Conservation (phyloP, 768 basidiomycete genomes). For the Naganishia vaughanmartiniae region DNA sequence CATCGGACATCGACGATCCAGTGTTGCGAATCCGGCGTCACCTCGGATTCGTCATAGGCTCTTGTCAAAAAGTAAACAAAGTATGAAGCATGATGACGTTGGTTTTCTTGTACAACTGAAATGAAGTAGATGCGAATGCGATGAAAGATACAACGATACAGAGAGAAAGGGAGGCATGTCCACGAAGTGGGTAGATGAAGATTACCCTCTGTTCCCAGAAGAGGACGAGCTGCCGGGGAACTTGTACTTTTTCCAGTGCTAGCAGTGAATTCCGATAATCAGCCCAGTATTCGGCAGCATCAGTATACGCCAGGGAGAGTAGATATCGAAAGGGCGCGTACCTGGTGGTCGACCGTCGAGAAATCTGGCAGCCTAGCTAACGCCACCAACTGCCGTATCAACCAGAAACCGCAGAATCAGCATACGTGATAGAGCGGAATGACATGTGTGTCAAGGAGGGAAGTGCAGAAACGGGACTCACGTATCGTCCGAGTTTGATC, state of each 20-base stretch:
- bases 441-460: too few species aligned
- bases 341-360: conserved; percentile 60
- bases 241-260: conserved; percentile 21
- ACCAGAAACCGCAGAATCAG: conserved; percentile 26
- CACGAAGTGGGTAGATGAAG: neutral
- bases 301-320: too few species aligned
- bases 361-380: conserved; percentile 59
- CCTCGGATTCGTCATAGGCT: neutral
- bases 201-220: neutral
- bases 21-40: neutral
- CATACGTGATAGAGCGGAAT: neutral
- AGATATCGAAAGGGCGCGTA: too few species aligned
- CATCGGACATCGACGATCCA: too few species aligned
- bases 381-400: conserved; percentile 31
- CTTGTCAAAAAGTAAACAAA: neutral
- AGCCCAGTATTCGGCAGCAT: neutral
- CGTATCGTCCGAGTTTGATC: conserved; percentile 62
- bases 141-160: neutral
- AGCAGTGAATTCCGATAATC: neutral
- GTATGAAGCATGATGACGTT: neutral
- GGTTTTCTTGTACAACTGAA: neutral
- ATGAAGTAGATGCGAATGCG: neutral
- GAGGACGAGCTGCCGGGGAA: neutral
- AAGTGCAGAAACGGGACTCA: conserved; percentile 5
- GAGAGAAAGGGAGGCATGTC: neutral